Evolutionary conservation across 148 eudicot genomes (phyloP), one percentile per base, ranked within the genome.

Genomic region (Chenopodium suecicum): DNA sequence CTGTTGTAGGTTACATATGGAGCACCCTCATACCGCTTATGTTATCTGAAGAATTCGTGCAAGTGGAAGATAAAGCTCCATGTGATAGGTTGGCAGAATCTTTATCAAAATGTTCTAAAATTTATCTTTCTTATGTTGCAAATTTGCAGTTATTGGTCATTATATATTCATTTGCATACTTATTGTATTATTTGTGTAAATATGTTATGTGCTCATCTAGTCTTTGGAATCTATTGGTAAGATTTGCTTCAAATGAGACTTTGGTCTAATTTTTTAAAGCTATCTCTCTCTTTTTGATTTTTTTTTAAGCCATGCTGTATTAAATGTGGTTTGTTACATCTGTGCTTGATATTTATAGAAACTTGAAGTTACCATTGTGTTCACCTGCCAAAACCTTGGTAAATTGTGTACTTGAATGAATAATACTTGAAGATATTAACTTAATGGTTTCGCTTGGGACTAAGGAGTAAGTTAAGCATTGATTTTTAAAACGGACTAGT

Each of bases 1-100:
- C 64, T 83, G 78, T 47, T 84, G 87, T 88, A 94, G 98, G 87
- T 94, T 71, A 94, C 98, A 75, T 94, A 94, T 84, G 98, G 98
- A 81, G 90, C 93, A 70, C 98, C 98, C 73, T 84, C 80, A 77
- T 90, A 84, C 83, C 95, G 97, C 71, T 79, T 93, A 58, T 93
- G 79, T 16, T 56, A 56, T 14, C 78, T 94, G 83, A 87, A 84
- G 88, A 88, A 83, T 32, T 83, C 89, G 32, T 71, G 83, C 83
- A 72, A 85, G 8, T 91, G 94, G 97, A 85, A 89, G 63, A 88
- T 90, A 71, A 93, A 91, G 82, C 95, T 94, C 60, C 98, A 94
- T 74, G 88, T 94, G 66, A 93, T 93, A 89, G 95, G 95, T 94
- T 58, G 64, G 88, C 79, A 32, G 77, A 81, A 25, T 46, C 52